Percentiles rank a stretch among this genome's conserved stretches.
Evolutionary conservation across 805 yeast genomes (phyloP).

Genomic region (Komagataella phaffii): DNA sequence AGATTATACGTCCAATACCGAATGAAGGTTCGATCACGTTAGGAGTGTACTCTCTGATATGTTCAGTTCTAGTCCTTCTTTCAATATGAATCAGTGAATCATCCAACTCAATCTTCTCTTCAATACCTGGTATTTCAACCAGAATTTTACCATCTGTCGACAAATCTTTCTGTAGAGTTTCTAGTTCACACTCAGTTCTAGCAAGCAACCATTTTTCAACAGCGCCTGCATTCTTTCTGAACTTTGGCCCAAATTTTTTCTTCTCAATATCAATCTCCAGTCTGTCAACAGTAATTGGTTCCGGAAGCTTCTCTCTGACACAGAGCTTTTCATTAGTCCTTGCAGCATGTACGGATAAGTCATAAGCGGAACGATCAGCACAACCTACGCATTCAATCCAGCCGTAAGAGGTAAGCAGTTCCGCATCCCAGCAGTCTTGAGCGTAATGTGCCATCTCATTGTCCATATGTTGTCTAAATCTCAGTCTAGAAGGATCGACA

Average conservation of each 20-base stretch:
- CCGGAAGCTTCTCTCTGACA: constrained; percentile 81
- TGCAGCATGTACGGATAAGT: constrained; percentile 87
- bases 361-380: constrained; percentile 98
- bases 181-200: constrained; percentile 78
- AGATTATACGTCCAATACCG: constrained; percentile 96
- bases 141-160: constrained; percentile 45
- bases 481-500: constrained; percentile 66
- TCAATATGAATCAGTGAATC: constrained; percentile 59
- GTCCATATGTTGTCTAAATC: constrained; percentile 97
- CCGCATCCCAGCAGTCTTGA: constrained; percentile 99
- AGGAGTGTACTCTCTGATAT: constrained; percentile 90
- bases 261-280: constrained; percentile 81
- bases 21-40: constrained; percentile 98
- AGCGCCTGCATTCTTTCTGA: constrained; percentile 91
- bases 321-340: constrained; percentile 91
- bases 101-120: constrained; percentile 58
- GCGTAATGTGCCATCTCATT: constrained; percentile 99
- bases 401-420: constrained; percentile 88
- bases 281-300: constrained; percentile 72
- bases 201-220: constrained; percentile 70
- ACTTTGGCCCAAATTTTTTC: constrained; percentile 95
- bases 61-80: constrained; percentile 71
- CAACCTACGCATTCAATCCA: constrained; percentile 99
- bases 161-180: constrained; percentile 61
- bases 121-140: constrained; percentile 52